phyloP scores from a whole-genome alignment of 2,329 filamentous ascomycete genomes.

The Didymella keratinophila region DNA sequence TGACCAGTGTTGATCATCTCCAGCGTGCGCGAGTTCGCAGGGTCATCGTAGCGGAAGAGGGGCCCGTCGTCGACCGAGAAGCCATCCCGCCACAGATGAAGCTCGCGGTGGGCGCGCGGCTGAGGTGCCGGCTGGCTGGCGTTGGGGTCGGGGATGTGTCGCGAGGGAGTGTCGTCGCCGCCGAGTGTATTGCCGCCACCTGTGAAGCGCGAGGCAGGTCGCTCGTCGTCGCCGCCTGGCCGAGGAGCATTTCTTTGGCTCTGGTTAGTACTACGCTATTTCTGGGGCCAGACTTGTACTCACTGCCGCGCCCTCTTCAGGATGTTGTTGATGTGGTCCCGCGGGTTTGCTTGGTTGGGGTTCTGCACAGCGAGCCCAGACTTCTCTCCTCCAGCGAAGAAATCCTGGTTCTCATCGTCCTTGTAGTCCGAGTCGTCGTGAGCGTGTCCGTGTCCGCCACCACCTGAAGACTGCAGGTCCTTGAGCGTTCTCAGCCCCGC shows the following conservation, averaged over 20 bases:
- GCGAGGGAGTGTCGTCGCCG: constrained; percentile 76
- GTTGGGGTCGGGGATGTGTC: constrained; percentile 69
- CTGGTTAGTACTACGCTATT: constrained; percentile 28
- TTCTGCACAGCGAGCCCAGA: constrained; percentile 75
- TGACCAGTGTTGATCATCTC: constrained; percentile 79
- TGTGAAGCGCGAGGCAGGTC: constrained; percentile 65
- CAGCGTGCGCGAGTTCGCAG: constrained; percentile 74
- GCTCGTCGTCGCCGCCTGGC: constrained; percentile 62
- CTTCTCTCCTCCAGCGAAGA: constrained; percentile 87
- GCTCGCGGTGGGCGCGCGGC: constrained; percentile 69
- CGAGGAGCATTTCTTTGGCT: constrained; percentile 66
- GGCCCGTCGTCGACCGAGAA: constrained; percentile 86
- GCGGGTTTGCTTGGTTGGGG: constrained; percentile 61
- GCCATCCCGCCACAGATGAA: constrained; percentile 84
- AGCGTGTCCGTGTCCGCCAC: constrained; percentile 53
- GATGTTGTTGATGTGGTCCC: constrained; percentile 60
- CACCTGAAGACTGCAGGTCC: constrained; percentile 56
- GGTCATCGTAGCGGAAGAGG: constrained; percentile 80
- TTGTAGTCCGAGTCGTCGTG: constrained; percentile 63
- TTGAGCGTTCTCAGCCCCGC: constrained; percentile 54
- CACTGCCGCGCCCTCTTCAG: constrained; percentile 57
- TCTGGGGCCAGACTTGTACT: constrained; percentile 15
- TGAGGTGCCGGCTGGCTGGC: constrained; percentile 48
- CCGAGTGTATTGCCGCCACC: constrained; percentile 79
- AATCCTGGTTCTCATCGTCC: constrained; percentile 68